These are phyloP conservation scores for Phytophthora hibernalis DNA, from an alignment of 352 stramenopile species.

Conservation along the genomic window DNA sequence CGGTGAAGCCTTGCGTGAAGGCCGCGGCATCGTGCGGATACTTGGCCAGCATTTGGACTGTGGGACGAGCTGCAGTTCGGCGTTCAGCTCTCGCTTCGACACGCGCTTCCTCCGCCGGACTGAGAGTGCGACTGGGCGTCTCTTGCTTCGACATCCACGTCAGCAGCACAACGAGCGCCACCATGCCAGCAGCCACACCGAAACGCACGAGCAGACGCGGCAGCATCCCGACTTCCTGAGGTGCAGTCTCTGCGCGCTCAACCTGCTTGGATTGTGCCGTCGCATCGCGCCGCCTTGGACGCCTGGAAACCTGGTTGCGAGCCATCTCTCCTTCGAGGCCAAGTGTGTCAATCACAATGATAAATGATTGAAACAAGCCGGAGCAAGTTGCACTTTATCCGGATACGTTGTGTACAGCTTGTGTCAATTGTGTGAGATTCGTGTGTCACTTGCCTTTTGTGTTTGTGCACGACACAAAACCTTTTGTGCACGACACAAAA, in stretches of 20 bases:
- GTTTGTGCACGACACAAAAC: too few relatives aligned
- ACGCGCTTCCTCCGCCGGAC: slow-evolving; percentile 18
- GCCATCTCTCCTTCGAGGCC: slow-evolving; percentile 29
- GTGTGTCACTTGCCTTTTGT: too few relatives aligned
- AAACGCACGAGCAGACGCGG: slow-evolving; percentile 45
- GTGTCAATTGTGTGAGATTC: too few relatives aligned
- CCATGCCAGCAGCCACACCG: slow-evolving; percentile 32
- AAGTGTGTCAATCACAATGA: slow-evolving; percentile 20
- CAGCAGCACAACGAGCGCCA: slow-evolving; percentile 32
- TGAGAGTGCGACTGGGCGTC: slow-evolving; percentile 13
- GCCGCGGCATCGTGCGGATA: slow-evolving; percentile 83
- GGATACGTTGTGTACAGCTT: too few relatives aligned
- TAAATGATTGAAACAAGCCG: slow-evolving; percentile 3
- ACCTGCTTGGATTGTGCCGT: slow-evolving; percentile 19
- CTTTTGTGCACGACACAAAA: background rate
- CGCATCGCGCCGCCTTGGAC: slow-evolving; percentile 15
- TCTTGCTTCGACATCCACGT: slow-evolving; percentile 14
- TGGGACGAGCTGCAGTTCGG: slow-evolving; percentile 24
- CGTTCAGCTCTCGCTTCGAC: slow-evolving; percentile 23
- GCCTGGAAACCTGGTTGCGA: slow-evolving; percentile 28
- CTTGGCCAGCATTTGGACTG: slow-evolving; percentile 67
- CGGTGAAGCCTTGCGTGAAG: slow-evolving; percentile 87
- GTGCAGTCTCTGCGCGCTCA: slow-evolving; percentile 5
- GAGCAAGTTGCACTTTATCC: slow-evolving; percentile 14
- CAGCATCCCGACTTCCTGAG: slow-evolving; percentile 30